Evolutionary conservation across 2,329 filamentous ascomycete genomes (phyloP), one percentile per base, ranked within the genome.

Genomic region (Capronia coronata): DNA sequence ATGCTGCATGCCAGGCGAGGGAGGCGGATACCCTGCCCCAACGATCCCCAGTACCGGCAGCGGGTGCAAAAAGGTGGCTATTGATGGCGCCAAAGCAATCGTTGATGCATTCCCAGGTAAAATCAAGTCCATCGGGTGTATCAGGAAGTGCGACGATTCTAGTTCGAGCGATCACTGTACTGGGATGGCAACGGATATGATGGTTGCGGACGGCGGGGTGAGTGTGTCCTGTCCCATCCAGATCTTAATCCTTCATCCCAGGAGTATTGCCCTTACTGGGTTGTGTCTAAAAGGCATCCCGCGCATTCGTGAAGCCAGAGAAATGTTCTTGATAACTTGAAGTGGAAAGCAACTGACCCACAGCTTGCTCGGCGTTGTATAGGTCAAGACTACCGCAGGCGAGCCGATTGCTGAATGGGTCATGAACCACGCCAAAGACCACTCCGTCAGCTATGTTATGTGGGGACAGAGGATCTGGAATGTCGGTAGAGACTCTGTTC

Each of bases 381-480:
- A 71, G 69, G 50, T 58, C 2, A 63, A 65, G 42, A 67, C 67
- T 6, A 54, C 66, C 16, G 67, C 67, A 1, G 72, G 72, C 7
- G 63, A 64, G 18, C 62, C 70, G 27, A 72, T 75, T 27, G 73
- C 72, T 1, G 71, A 75, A 58, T 75, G 72, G 71, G 64, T 71
- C 19, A 75, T 75, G 73, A 66, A 68, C 25, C 71, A 75, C 53
- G 44, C 45, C 19, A 43, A 29, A 21, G 29, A 61, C 3, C 64
- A 74, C 6, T 67, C 69, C 49, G 59, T 75, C 57, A 74, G 71
- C 60, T 75, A 75, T 51, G 67, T 75, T 41, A 75, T 75, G 55
- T 75, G 71, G 71, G 73, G 71, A 14, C 72, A 75, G 62, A 67
- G 64, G 51, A 75, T 75, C 58, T 75, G 71, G 72, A 67, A 63